Evolutionary conservation across 768 basidiomycete species (phyloP), one percentile per base, ranked within the genome.

Genomic region (Boletus sp.): DNA sequence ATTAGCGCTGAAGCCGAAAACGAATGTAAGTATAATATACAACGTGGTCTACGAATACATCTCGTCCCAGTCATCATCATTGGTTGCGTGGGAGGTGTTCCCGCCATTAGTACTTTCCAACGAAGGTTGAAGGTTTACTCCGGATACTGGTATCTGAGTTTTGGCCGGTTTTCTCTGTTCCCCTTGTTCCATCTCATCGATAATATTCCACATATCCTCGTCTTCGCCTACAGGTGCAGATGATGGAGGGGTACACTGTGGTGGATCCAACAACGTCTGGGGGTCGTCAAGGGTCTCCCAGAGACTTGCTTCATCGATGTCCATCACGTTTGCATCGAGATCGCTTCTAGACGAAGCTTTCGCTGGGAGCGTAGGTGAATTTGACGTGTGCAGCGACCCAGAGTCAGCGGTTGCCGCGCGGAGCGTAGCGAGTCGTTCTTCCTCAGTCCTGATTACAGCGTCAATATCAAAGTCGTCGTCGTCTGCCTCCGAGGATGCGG

Each of bases 121-220:
- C 10, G 60, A 60, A 15, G 67, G 45, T 11, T 54, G 54, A 12
- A 65, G 39, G 15, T 55, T 63, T 15, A 66, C 65, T 6, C 69
- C 59, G 29, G 71, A 66, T 41, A 68, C 49, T 56, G 71, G 64
- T 58, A 66, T 60, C 39, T 59, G 66, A 8, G 47, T 36, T 37
- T 54, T 39, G 47, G 35, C 18, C 14, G 39, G 29, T 46, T 48
- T 61, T 6, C 55, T 55, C 44, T 41, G 56, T 30, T 54, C 55
- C 17, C 45, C 64, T 57, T 57, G 67, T 68, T 83, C 85, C 35
- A 84, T 71, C 65, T 89, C 83, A 40, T 79, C 65, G 52, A 90
- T 73, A 41, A 87, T 76, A 60, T 85, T 80, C 85, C 91, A 91
- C 80, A 90, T 82, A 7, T 89, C 89, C 41, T 83, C 82, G 35